Conservation (phyloP, 495 filamentous ascomycete species). For the Durotheca rogersii region DNA sequence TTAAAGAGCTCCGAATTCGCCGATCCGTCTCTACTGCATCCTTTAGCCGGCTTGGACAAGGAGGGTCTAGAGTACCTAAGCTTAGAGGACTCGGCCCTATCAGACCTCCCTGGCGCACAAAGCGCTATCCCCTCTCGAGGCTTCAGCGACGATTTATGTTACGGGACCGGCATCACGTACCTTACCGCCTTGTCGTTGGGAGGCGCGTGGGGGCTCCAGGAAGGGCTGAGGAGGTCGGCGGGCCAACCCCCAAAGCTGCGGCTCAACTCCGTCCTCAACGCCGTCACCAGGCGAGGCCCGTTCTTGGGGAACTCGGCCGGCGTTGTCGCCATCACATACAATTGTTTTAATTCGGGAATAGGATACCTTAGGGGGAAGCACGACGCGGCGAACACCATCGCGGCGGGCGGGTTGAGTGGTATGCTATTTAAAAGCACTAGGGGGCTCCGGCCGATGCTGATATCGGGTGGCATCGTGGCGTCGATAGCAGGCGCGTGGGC, state of each 20-base stretch:
- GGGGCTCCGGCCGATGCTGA: conserved; percentile 86
- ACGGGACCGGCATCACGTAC: conserved; percentile 93
- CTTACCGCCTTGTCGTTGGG: conserved; percentile 81
- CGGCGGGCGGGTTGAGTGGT: conserved; percentile 81
- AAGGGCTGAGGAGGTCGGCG: conserved; percentile 74
- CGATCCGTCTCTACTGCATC: conserved; percentile 86
- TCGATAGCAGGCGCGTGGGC: conserved; percentile 83
- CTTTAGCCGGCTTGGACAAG: conserved; percentile 90
- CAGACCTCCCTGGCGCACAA: conserved; percentile 79
- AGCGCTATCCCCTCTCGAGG: conserved; percentile 90
- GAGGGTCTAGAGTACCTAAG: conserved; percentile 89
- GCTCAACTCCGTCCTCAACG: conserved; percentile 90
- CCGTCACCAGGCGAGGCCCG: conserved; percentile 87
- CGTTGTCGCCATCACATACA: conserved; percentile 92
- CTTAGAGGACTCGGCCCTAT: conserved; percentile 88
- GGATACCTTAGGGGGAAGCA: conserved; percentile 86
- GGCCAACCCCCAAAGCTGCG: conserved; percentile 84
- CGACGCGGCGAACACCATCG: conserved; percentile 82
- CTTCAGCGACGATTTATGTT: conserved; percentile 97
- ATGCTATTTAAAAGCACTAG: conserved; percentile 95
- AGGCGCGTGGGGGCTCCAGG: conserved; percentile 85
- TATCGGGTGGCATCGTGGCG: conserved; percentile 84
- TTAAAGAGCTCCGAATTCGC: conserved; percentile 66
- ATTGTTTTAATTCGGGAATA: conserved; percentile 87
- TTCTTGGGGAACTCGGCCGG: conserved; percentile 95